Base-by-base conservation (phyloP, 2,329 filamentous ascomycete genomes). In the Fusarium nurragi region DNA sequence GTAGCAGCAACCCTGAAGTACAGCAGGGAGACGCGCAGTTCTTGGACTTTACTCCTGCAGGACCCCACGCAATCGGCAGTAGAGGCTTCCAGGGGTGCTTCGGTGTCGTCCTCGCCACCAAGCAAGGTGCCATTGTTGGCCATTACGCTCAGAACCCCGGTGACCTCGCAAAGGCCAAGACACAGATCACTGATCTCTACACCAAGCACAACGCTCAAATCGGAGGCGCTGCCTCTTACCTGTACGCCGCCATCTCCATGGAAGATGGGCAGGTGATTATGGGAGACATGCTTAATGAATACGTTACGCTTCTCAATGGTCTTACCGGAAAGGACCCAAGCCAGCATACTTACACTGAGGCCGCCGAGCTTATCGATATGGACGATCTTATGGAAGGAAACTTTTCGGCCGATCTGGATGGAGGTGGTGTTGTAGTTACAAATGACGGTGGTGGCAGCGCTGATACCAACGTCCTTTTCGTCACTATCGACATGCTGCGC, bases 71-170 rank as follows among this genome's bases (percentile, higher is more conserved):
- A 0, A 47, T 50, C 23, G 43, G 43, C 8, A 54, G 50, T 23
- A n/a, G 26, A 3, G 36, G 25, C 2, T 54, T 54, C 11, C 19
- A 25, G 22, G 50, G 50, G 19, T 54, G 50, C n/a, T 49, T 54
- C 16, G 50, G 50, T 25, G 25, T 54, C 13, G 36, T 54, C 16
- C 25, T 54, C 12, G 50, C 32, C 2, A 54, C 50, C 12, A 54
- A 38, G 44, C 50, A 54, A n/a, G 50, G 32, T 25, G 25, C 44
- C 25, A 30, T 54, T 23, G 32, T 54, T 7, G 50, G 43, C 3
- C 50, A 54, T 16, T 54, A 54, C 13, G 23, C 37, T 2, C 44
- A 38, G 18, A 21, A 49, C 8, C 16, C 23, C 13, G 11, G n/a
- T 5, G 7, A 21, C 13, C 12, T 54, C 3, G 25, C 49, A 5